phyloP scores from a whole-genome alignment of 805 yeast species.

The Wickerhamomyces queroliae region DNA sequence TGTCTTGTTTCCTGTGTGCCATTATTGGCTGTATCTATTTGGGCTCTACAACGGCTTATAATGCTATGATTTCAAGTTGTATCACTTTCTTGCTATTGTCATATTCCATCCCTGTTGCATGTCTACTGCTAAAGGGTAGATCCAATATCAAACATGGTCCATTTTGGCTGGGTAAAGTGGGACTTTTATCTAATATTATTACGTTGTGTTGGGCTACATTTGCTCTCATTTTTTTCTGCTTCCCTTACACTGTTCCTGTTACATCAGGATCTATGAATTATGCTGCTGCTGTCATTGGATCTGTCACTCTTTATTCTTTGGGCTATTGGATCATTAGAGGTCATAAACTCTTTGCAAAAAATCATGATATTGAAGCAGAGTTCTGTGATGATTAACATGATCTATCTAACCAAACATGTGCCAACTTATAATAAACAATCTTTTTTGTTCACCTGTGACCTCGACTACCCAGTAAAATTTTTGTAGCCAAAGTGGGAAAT shows the following conservation, averaged over 20 bases:
- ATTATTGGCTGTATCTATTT: slow-evolving; percentile 56
- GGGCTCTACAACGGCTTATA: slow-evolving; percentile 64
- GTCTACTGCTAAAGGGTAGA: slow-evolving; percentile 43
- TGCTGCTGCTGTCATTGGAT: slow-evolving; percentile 51
- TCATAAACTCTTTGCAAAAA: slow-evolving; percentile 23
- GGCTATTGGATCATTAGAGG: slow-evolving; percentile 48
- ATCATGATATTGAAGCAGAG: slow-evolving; percentile 23
- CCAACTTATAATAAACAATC: too few relatives aligned
- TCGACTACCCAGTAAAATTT: too few relatives aligned
- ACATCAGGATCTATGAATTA: slow-evolving; percentile 61
- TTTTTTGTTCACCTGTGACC: too few relatives aligned
- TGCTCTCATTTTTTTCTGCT: slow-evolving; percentile 53
- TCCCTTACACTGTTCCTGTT: slow-evolving; percentile 62
- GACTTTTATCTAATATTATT: slow-evolving; percentile 44
- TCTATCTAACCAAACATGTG: too few relatives aligned
- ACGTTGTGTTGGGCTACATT: slow-evolving; percentile 53
- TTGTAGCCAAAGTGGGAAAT: too few relatives aligned
- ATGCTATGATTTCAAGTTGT: slow-evolving; percentile 57
- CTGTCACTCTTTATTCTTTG: slow-evolving; percentile 37
- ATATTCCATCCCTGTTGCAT: slow-evolving; percentile 49
- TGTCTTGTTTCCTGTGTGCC: slow-evolving; percentile 47
- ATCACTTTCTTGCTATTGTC: slow-evolving; percentile 53
- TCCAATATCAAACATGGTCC: slow-evolving; percentile 54
- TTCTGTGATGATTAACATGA: slow-evolving; percentile 6
- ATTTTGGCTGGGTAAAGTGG: slow-evolving; percentile 57